These are phyloP conservation scores for Breviolum minutum DNA, from an alignment of 73 alveolate genomes.

Conservation along the genomic window DNA sequence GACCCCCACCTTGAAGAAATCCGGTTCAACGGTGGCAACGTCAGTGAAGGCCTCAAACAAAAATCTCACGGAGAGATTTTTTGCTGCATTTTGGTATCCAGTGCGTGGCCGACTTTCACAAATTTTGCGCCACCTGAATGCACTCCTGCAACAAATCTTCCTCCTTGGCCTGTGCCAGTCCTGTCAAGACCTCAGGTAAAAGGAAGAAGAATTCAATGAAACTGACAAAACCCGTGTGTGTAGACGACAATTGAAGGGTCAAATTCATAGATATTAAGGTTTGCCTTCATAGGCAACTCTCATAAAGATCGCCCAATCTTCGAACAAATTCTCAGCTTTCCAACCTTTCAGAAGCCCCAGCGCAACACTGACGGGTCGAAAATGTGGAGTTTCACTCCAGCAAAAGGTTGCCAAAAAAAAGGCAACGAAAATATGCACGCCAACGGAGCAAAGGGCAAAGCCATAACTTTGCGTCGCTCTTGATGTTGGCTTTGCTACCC, in stretches of 20 bases:
- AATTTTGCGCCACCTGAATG: slow-evolving; percentile 43
- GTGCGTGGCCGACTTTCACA: background rate
- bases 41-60: slow-evolving; percentile 73
- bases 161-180: slow-evolving; percentile 75
- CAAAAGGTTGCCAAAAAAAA: background rate
- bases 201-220: background rate
- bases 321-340: no score
- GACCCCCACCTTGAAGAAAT: slow-evolving; percentile 73
- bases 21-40: slow-evolving; percentile 93
- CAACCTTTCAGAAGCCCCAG: background rate
- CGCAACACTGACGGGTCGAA: background rate
- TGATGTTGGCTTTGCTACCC: background rate
- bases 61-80: background rate
- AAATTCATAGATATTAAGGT: no score
- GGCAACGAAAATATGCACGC: slow-evolving; percentile 4
- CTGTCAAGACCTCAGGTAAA: slow-evolving; percentile 44
- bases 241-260: no score
- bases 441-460: background rate
- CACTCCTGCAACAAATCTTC: slow-evolving; percentile 88
- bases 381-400: background rate
- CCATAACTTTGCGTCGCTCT: background rate
- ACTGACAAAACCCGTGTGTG: background rate
- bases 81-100: background rate
- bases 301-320: no score
- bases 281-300: no score